Conservation (phyloP, 371 early-diverging fungal genomes). For the Mucor indicus region DNA sequence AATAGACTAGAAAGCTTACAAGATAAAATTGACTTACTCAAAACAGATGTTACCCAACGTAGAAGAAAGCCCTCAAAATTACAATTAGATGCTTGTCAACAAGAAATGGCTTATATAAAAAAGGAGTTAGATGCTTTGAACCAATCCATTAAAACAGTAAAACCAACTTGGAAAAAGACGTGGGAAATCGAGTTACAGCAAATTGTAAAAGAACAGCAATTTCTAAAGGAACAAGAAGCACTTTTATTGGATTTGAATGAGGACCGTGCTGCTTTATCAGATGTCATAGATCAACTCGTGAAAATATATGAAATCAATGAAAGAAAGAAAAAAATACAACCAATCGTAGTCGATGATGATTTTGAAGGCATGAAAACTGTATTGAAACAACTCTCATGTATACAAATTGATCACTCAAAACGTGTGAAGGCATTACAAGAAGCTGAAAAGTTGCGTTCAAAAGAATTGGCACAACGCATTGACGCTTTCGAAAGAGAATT, state of each 20-base stretch:
- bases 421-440: conserved; percentile 69
- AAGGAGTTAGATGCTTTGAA: conserved; percentile 44
- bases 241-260: conserved; percentile 63
- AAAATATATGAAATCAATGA: conserved; percentile 60
- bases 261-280: conserved; percentile 54
- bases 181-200: conserved; percentile 81
- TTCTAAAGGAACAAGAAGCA: conserved; percentile 72
- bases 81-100: conserved; percentile 49
- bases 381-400: conserved; percentile 64
- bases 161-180: conserved; percentile 74
- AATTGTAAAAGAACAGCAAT: conserved; percentile 76
- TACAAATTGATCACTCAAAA: conserved; percentile 63
- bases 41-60: conserved; percentile 72
- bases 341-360: conserved; percentile 8
- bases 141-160: conserved; percentile 49
- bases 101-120: conserved; percentile 46
- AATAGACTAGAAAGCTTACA: conserved; percentile 65
- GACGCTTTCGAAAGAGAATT: conserved; percentile 75
- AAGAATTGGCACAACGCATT: conserved; percentile 60
- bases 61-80: conserved; percentile 61
- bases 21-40: conserved; percentile 71
- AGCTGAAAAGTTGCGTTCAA: conserved; percentile 60
- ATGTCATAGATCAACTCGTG: conserved; percentile 57
- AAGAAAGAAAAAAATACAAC: conserved; percentile 20
- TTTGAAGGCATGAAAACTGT: conserved; percentile 57